Conservation (phyloP, 2,329 filamentous ascomycete genomes). For the Cordyceps farinosa region DNA sequence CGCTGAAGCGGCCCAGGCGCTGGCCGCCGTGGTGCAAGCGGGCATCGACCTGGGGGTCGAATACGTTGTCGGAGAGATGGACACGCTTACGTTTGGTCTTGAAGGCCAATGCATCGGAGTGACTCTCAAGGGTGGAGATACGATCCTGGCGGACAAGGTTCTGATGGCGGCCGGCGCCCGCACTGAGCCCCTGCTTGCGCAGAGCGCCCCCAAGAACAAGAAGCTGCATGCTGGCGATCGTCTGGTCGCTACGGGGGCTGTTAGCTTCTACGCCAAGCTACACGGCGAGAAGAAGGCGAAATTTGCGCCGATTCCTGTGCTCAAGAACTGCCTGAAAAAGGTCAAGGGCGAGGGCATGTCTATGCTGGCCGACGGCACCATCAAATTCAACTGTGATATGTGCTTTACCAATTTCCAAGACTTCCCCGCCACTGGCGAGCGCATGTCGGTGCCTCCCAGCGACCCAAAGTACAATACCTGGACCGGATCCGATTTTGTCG, state of each 20-base stretch:
- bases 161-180: slow-evolving; percentile 55
- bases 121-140: slow-evolving; percentile 41
- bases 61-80: slow-evolving; percentile 51
- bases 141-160: slow-evolving; percentile 49
- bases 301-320: slow-evolving; percentile 50
- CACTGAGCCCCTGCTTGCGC: slow-evolving; percentile 51
- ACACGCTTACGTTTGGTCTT: slow-evolving; percentile 43
- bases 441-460: slow-evolving; percentile 50
- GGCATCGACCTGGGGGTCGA: slow-evolving; percentile 52
- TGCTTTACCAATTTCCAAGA: slow-evolving; percentile 54
- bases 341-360: slow-evolving; percentile 44
- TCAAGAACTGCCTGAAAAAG: slow-evolving; percentile 42
- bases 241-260: slow-evolving; percentile 54
- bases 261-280: slow-evolving; percentile 40
- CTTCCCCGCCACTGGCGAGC: slow-evolving; percentile 44
- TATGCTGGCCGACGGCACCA: slow-evolving; percentile 43
- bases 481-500: slow-evolving; percentile 37
- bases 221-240: slow-evolving; percentile 51
- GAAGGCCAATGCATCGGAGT: slow-evolving; percentile 48
- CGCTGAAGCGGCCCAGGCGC: slow-evolving; percentile 54
- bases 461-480: slow-evolving; percentile 40
- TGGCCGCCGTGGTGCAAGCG: slow-evolving; percentile 51
- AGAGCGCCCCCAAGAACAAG: slow-evolving; percentile 45
- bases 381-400: slow-evolving; percentile 61
- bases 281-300: slow-evolving; percentile 42